Evolutionary conservation across 352 stramenopile species (phyloP), one percentile per base, ranked within the genome.

Genomic region (Phytophthora ohioensis): DNA sequence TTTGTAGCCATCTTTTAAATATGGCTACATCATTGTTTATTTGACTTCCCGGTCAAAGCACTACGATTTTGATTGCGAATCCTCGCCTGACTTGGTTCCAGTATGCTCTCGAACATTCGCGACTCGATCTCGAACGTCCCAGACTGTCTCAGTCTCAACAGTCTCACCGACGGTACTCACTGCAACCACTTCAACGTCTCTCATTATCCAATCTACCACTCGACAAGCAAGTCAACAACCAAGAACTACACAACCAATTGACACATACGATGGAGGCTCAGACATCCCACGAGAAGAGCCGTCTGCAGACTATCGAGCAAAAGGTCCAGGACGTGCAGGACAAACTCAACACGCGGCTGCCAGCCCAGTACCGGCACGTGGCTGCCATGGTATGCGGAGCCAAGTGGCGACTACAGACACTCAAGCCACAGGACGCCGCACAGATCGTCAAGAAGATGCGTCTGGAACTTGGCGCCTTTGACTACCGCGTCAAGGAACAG

Each of bases 401-500:
- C 62, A 85, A 85, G 73, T 91, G 83, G 83, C 74, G 66, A 42
- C 67, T 88, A n/a, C 55, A 72, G 42, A 75, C 65, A 3, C 48
- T 76, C 21, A 49, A 42, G 17, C 46, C 55, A 1, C 43, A 36
- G 5, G 54, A 72, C 13, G 53, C 58, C 8, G 54, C 57, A 0
- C 41, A 63, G 1, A 17, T 72, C 11, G 57, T 64, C n/a, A 90
- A 88, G 67, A 75, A 80, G 41, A 48, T 79, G n/a, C 80, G 78
- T 10, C 66, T 81, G 55, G 79, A 90, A 53, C 55, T 91, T 21
- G 82, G 79, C 52, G 77, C 80, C 17, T 91, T 88, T 54, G 79
- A 89, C 67, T 90, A 90, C 70, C 73, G 74, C 31, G 70, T 73
- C 12, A 84, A 86, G 68, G 79, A 88, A 52, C 84, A 89, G 63